A percentile compares a stretch with the other conserved stretches of the same genome.
phyloP scores from a whole-genome alignment of 352 stramenopile genomes.

The Globisporangium nunn region DNA sequence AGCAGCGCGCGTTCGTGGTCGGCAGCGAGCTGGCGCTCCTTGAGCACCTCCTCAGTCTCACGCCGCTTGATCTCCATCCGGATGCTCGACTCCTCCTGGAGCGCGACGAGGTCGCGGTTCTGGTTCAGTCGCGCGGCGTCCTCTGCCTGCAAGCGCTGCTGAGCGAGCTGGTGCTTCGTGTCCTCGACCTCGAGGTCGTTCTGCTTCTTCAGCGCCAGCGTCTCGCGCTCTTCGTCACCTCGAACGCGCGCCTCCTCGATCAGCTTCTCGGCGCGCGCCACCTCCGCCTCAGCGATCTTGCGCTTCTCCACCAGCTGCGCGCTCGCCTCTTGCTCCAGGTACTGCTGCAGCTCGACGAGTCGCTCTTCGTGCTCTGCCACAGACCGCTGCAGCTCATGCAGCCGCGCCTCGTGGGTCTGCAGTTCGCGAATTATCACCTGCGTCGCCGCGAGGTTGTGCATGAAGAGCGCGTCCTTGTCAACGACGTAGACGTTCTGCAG shows the following conservation, averaged over 20 bases:
- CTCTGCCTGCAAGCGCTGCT: constrained; percentile 38
- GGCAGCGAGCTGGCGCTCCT: constrained; percentile 39
- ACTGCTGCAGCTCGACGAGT: constrained; percentile 32
- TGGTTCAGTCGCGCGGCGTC: constrained; percentile 32
- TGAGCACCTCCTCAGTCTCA: constrained; percentile 56
- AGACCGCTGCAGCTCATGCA: constrained; percentile 21
- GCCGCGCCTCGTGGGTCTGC: constrained; percentile 16
- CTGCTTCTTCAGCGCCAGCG: constrained; percentile 30
- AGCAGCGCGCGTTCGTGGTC: constrained; percentile 42
- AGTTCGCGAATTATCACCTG: constrained; percentile 71
- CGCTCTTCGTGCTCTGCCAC: constrained; percentile 26
- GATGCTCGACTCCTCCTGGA: constrained; percentile 55
- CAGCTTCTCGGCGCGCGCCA: constrained; percentile 21
- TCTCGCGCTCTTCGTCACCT: constrained; percentile 49
- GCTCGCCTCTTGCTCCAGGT: constrained; percentile 60
- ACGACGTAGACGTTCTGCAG: constrained; percentile 83
- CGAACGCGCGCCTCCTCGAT: constrained; percentile 34
- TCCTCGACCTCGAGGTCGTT: constrained; percentile 45
- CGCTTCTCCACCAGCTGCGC: constrained; percentile 55
- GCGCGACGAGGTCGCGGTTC: constrained; percentile 48
- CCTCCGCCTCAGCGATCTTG: constrained; percentile 42
- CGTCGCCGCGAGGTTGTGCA: constrained; percentile 87
- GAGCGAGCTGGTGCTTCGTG: constrained; percentile 41
- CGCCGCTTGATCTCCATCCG: constrained; percentile 47
- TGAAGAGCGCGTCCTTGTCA: constrained; percentile 88